Evolutionary conservation across 2,329 filamentous ascomycete species (phyloP), one percentile per base, ranked within the genome.

Genomic region (Davidsoniella virescens): DNA sequence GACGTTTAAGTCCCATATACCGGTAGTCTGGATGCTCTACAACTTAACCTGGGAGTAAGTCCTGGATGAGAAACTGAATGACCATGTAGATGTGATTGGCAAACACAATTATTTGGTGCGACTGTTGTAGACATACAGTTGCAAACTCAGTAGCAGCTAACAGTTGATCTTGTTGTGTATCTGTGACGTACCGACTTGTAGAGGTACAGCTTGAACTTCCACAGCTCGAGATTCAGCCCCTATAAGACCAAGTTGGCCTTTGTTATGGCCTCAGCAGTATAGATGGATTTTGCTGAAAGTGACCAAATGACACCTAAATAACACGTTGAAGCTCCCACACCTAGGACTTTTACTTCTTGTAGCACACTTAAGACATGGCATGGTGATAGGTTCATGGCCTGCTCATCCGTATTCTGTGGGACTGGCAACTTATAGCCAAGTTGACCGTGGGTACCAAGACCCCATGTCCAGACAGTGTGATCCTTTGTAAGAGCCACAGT

Each of bases 31-130:
- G 5, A n/a, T 17, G 36, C 25, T 38, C 41, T 9, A 38, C 40
- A 6, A 33, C 38, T 20, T 48, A 78, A 53, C 82, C 87, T 17
- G 75, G 74, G 56, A 86, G 81, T 5, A 77, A 75, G 56, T 88
- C 84, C 1, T 70, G 67, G 33, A 85, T 69, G 0, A 87, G 84
- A 55, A 96, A 94, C 43, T 78, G 80, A 50, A 96, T 72, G 55
- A 87, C 85, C n/a, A 87, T 87, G 61, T 94, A 96, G 4, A 90
- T 90, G 59, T 94, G 96, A 57, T 93, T 93, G 1, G 87, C 90
- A 58, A 98, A 94, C 0, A 98, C 82, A 72, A 84, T 93, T 8
- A 96, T 87, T 17, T 87, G 87, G 57, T 84, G 80, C 57, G 87
- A 94, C 46, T 87, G 82, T 2, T 98, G 73, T 25, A 98, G 67